These are phyloP conservation scores for Trichaptum fuscoviolaceum DNA, from an alignment of 768 basidiomycete genomes.

Conservation along the genomic window DNA sequence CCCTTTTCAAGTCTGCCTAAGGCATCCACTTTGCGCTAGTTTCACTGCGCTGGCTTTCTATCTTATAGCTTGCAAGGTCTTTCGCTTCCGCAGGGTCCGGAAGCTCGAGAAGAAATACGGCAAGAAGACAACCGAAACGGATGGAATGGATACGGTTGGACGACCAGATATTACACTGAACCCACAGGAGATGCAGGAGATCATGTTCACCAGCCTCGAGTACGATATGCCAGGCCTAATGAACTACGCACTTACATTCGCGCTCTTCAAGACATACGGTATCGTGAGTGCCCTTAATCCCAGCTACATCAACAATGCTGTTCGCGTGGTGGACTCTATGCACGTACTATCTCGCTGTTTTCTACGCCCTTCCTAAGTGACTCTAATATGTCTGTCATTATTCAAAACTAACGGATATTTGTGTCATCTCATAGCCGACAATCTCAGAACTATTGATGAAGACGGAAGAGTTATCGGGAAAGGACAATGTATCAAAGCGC, in stretches of 20 bases:
- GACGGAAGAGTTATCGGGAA: slow-evolving; percentile 35
- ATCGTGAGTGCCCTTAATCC: slow-evolving; percentile 29
- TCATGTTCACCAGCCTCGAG: slow-evolving; percentile 27
- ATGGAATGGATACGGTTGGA: slow-evolving; percentile 26
- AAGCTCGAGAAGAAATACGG: background rate
- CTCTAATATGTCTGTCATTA: too few species aligned
- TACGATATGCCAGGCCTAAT: slow-evolving; percentile 44
- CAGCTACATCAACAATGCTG: too few species aligned
- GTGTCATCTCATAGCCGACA: slow-evolving; percentile 31
- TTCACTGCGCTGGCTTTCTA: background rate
- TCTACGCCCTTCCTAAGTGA: too few species aligned
- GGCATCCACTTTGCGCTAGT: too few species aligned
- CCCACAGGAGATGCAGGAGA: slow-evolving; percentile 40
- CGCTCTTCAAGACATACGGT: slow-evolving; percentile 49
- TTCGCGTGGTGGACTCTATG: too few species aligned
- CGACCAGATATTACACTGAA: slow-evolving; percentile 26
- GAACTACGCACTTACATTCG: slow-evolving; percentile 39
- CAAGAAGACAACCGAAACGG: slow-evolving; percentile 24
- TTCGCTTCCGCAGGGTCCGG: background rate
- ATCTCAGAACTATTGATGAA: slow-evolving; percentile 39
- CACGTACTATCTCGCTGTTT: too few species aligned
- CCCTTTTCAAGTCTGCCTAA: too few species aligned
- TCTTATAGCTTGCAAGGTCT: background rate
- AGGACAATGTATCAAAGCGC: slow-evolving; percentile 33
- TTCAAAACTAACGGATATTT: too few species aligned